Evolutionary conservation across 768 basidiomycete species (phyloP), one percentile per base, ranked within the genome.

Genomic region (Galerina marginata): DNA sequence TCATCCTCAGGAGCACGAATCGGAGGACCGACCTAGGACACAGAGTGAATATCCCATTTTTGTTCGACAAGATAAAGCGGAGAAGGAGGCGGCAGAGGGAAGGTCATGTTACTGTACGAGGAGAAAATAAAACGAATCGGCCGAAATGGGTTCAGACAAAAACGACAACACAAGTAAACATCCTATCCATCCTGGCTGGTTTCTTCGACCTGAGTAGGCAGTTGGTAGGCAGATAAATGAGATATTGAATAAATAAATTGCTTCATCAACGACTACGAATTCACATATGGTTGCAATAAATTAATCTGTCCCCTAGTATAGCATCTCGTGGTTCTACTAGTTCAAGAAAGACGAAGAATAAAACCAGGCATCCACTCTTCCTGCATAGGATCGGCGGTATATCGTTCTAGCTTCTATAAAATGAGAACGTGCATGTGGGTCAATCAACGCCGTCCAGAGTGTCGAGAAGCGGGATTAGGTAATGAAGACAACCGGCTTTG

Each of bases 31-130:
- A 80, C 95, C 95, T 79, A 97, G 76, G 29, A 96, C 87, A 69
- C 93, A 95, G 55, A 96, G 86, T 53, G 93, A 95, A 75, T 97
- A 96, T 16, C 94, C 95, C 95, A 96, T 96, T 45, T 55, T 68
- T 46, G 16, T 10, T n/a, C 37, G 10, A 52, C 23, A 38, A 54
- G 36, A 56, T 38, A 23, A 46, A 46, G 45, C 45, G 52, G 46
- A 44, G 23, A 14, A 40, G 39, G 45, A 42, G 23, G 54, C 51
- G 40, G 29, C 26, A 42, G 39, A 16, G 12, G 29, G 56, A 33
- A 33, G 29, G 58, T 61, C 58, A 60, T 56, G 56, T 48, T 53
- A 53, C 29, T 40, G 51, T 14, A 53, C 51, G 40, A 42, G 11
- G 15, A 49, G 16, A 43, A 44, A 58, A 58, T 20, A 51, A 2